Evolutionary conservation across 306 rosid species (phyloP).

Genomic region (peach (Prunus persica)): DNA sequence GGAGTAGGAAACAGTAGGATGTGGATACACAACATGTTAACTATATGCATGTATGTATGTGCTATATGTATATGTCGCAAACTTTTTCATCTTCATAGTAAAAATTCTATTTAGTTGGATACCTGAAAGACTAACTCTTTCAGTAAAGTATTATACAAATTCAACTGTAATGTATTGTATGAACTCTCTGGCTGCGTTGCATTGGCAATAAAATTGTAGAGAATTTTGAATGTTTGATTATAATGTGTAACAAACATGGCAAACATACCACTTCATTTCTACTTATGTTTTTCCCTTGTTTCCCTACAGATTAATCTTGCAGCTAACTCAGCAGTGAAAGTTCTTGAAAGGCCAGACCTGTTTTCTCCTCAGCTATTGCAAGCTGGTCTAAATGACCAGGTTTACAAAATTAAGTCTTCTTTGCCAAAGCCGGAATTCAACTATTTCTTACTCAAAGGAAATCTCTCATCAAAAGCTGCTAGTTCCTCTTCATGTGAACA

Average conservation of each 20-base stretch:
- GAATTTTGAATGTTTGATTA: neutral
- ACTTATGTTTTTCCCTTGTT: neutral
- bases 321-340: slow-evolving; percentile 31
- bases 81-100: no score
- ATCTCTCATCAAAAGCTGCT: slow-evolving; percentile 7
- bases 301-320: slow-evolving; percentile 33
- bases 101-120: no score
- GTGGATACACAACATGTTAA: neutral
- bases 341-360: slow-evolving; percentile 37
- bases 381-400: slow-evolving; percentile 25
- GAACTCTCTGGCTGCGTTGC: neutral
- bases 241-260: neutral
- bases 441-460: slow-evolving; percentile 19
- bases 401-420: slow-evolving; percentile 26
- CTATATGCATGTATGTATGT: neutral
- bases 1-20: neutral
- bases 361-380: slow-evolving; percentile 35
- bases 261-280: neutral
- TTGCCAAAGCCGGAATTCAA: slow-evolving; percentile 17
- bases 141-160: no score
- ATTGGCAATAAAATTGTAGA: neutral
- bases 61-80: no score
- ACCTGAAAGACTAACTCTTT: no score
- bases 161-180: neutral
- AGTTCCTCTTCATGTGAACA: neutral